Conservation (phyloP, 2,329 filamentous ascomycete genomes). For the Trichoderma atrobrunneum region DNA sequence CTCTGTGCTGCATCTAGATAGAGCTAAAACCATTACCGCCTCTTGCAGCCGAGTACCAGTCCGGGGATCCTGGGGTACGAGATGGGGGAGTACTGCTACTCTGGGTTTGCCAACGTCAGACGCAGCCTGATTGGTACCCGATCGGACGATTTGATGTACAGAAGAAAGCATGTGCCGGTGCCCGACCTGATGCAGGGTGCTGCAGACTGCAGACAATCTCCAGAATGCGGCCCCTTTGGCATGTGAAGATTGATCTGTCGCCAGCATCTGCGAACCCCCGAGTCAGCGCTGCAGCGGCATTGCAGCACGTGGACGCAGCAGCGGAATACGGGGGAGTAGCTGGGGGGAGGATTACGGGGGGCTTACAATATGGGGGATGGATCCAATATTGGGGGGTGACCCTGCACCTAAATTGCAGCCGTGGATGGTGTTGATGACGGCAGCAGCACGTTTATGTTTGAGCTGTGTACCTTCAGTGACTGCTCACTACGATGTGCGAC, state of each 20-base stretch:
- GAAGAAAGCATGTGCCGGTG: not conserved
- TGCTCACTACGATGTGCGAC: not conserved
- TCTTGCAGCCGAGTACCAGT: slow-evolving; percentile 1
- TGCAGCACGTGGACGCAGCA: slow-evolving; percentile 8
- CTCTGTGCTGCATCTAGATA: not conserved
- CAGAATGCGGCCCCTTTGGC: not conserved
- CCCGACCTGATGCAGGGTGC: not conserved
- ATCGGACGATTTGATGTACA: not conserved
- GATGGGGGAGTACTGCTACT: not conserved
- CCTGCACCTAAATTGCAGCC: no score
- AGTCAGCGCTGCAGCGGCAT: not conserved
- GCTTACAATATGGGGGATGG: not conserved
- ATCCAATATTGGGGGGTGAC: not conserved
- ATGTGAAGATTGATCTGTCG: slow-evolving; percentile 13
- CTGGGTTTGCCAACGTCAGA: not conserved
- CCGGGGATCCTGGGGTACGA: not conserved
- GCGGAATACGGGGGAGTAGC: not conserved
- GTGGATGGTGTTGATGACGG: no score
- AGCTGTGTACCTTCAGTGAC: not conserved
- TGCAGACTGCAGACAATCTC: not conserved
- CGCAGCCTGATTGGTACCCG: not conserved
- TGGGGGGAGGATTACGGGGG: not conserved
- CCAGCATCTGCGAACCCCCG: slow-evolving; percentile 10
- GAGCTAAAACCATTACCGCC: not conserved
- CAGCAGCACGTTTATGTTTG: no score